A percentile compares a stretch with the other conserved stretches of the same genome.
phyloP scores from a whole-genome alignment of 1,139 yeast genomes.

The Zygotorulaspora mrakii region DNA sequence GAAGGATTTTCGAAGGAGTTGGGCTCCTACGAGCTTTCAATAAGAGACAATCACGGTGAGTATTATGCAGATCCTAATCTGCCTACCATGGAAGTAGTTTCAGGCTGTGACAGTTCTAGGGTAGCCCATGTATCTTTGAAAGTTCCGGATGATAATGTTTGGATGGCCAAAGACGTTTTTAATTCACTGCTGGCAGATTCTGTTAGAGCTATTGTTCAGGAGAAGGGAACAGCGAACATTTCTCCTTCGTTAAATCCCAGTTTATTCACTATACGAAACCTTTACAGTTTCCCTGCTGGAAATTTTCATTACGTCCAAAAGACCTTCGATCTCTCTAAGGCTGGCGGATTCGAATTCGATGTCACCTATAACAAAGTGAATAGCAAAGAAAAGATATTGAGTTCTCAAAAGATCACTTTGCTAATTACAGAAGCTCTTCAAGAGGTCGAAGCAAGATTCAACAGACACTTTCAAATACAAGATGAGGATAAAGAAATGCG shows the following conservation, averaged over 20 bases:
- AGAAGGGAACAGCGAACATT: slow-evolving; percentile 37
- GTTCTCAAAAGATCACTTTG: slow-evolving; percentile 40
- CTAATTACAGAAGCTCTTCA: slow-evolving; percentile 41
- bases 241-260: slow-evolving; percentile 40
- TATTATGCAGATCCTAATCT: slow-evolving; percentile 41
- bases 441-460: slow-evolving; percentile 55
- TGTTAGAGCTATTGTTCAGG: slow-evolving; percentile 46
- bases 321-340: slow-evolving; percentile 48
- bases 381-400: slow-evolving; percentile 44
- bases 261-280: slow-evolving; percentile 53
- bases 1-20: slow-evolving; percentile 55
- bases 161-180: slow-evolving; percentile 80
- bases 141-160: slow-evolving; percentile 68
- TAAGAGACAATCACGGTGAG: slow-evolving; percentile 47
- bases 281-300: slow-evolving; percentile 57
- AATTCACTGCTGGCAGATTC: slow-evolving; percentile 67
- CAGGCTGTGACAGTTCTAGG: slow-evolving; percentile 49
- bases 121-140: slow-evolving; percentile 65
- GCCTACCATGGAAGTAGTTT: slow-evolving; percentile 27
- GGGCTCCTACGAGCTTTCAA: slow-evolving; percentile 51
- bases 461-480: slow-evolving; percentile 48
- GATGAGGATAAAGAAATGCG: slow-evolving; percentile 42
- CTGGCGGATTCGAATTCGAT: slow-evolving; percentile 69
- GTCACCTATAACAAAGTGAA: slow-evolving; percentile 52
- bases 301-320: slow-evolving; percentile 79